A percentile compares a stretch with the other conserved stretches of the same genome.
Conservation (phyloP, 495 filamentous ascomycete genomes). For the Cryomyces minteri region DNA sequence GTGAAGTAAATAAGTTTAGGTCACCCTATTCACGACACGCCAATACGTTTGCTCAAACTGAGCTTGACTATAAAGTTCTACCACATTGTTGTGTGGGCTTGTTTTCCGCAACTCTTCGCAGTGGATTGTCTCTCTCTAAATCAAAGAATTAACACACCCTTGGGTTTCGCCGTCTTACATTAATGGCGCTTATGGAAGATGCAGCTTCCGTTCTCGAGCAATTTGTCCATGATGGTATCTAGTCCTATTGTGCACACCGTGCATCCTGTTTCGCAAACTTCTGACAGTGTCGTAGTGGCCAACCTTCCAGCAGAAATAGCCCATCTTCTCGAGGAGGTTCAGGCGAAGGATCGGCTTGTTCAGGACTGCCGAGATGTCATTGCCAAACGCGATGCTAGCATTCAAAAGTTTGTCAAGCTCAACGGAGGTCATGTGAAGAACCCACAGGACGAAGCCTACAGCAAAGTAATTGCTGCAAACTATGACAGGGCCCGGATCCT, state of each 20-base stretch:
- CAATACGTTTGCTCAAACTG: no score
- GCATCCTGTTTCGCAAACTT: neutral
- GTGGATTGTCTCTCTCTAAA: no score
- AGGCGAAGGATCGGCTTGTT: constrained; percentile 69
- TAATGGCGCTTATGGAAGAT: constrained; percentile 39
- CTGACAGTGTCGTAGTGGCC: constrained; percentile 33
- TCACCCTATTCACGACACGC: no score
- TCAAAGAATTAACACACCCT: neutral
- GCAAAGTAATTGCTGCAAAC: constrained; percentile 49
- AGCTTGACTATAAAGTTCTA: no score
- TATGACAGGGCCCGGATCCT: constrained; percentile 52
- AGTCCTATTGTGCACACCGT: neutral
- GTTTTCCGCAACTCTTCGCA: no score
- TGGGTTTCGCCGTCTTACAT: constrained; percentile 2
- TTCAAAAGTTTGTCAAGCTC: constrained; percentile 79
- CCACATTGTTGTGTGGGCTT: no score
- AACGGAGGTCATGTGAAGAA: constrained; percentile 69
- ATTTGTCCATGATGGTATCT: constrained; percentile 62
- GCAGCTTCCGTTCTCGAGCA: constrained; percentile 81
- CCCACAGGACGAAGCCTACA: constrained; percentile 66
- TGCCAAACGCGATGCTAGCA: constrained; percentile 55
- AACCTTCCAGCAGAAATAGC: constrained; percentile 85
- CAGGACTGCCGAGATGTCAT: constrained; percentile 55
- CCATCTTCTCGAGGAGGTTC: constrained; percentile 86
- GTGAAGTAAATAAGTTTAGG: no score